Base-by-base conservation (phyloP, 495 filamentous ascomycete genomes). In the Amphirosellinia nigrospora region DNA sequence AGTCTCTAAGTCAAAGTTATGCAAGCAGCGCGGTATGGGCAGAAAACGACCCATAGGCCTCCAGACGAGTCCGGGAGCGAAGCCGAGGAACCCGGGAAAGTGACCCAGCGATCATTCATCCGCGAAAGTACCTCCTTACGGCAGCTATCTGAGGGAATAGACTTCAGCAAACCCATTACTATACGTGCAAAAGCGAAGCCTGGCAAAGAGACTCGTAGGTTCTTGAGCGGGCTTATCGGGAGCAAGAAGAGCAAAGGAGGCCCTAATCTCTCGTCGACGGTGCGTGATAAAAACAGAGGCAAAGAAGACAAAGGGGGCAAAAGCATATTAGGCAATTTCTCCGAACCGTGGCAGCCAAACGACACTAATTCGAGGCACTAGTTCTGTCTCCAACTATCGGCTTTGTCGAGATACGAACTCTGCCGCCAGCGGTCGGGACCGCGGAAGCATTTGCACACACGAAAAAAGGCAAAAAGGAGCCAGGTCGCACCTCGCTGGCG, bases 41-140 rank as follows among this genome's bases (percentile, higher is more conserved):
- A 19, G 81, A 83, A 3, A 72, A 70, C 41, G 82, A 83, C n/a
- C 63, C 71, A 41, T 76, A 72, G 74, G 8, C 78, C 81, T 43
- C 83, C 79, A n/a, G 82, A 77, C 26, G 84, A 78, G 26, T 85
- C 86, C 5, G 82, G 81, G 3, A 84, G 86, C 77, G 74, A 89
- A 77, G 46, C 82, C 81, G 77, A 86, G 77, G 72, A 80, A 79
- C 21, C 79, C 79, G 70, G 75, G 59, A 74, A 79, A 72, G 15
- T 78, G 76, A 71, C 79, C 79, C 72, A 82, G 79, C 74, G 77
- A 74, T 64, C 84, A 77, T 52, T 84, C 78, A 68, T 82, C 72
- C 64, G 79, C 72, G 74, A 86, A 78, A 58, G 79, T 71, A 76
- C 74, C 76, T 71, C 78, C 66, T 64, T 82, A 69, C 75, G 82